Evolutionary conservation across 768 basidiomycete genomes (phyloP), one percentile per base, ranked within the genome.

Genomic region (Candolleomyces eurysporus): DNA sequence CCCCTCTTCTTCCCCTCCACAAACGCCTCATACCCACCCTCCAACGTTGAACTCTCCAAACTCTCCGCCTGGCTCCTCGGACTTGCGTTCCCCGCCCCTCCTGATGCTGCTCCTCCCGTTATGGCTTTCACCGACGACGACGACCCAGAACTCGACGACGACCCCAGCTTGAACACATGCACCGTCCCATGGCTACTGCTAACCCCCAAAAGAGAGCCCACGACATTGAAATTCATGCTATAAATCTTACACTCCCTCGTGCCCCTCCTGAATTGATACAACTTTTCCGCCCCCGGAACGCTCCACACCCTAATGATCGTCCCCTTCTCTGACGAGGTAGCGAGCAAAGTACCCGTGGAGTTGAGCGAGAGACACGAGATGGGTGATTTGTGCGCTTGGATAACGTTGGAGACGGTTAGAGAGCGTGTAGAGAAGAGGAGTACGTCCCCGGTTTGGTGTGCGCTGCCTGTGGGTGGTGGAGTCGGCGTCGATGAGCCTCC

Each of bases 231-330:
- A 65, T 77, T 81, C 67, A 84, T 80, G 19, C 88, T 90, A 65
- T 90, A 92, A 65, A 99, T 98, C 71, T 81, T 80, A 16, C 94
- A 86, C 65, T 91, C 92, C 32, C 94, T 81, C 45, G 91, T 93
- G 7, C 97, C 97, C 49, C 97, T 76, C 6, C 97, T 77, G 79
- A 98, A 98, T 73, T 99, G 96, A 74, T 95, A 96, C 52, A 98
- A 71, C 74, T 95, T 94, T 78, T 98, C 93, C 0, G 94, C 93
- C 6, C 88, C 85, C 0, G 97, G 96, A 14, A 97, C 80, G 51
- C 85, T 85, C 84, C 95, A 98, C 1, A 98, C 95, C 48, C 97
- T 86, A 59, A 99, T 96, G 64, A 98, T 94, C 6, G 97, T 99
- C 14, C 97, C 97, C 71, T 96, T 96, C 49, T 96, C 94, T 1